phyloP scores from a whole-genome alignment of 495 filamentous ascomycete genomes.

The Xylaria cubensis region DNA sequence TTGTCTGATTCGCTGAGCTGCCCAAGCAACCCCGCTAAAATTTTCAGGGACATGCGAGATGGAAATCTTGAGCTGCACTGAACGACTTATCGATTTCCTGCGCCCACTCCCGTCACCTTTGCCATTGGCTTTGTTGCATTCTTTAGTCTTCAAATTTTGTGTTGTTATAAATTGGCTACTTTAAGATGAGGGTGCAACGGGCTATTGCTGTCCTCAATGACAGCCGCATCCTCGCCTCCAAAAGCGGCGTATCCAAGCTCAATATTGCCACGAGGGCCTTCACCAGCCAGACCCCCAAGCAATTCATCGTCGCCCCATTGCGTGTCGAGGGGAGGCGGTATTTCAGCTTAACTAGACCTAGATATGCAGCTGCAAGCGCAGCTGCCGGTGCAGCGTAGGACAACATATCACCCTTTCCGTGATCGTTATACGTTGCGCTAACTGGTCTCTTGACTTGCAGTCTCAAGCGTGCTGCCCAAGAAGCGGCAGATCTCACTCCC shows the following conservation, averaged over 20 bases:
- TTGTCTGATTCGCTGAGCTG: slow-evolving; percentile 18
- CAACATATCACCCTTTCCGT: background rate
- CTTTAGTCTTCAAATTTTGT: slow-evolving; percentile 13
- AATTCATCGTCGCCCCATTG: slow-evolving; percentile 39
- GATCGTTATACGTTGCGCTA: background rate
- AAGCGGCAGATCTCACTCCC: slow-evolving; percentile 51
- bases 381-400: slow-evolving; percentile 38
- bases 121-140: background rate
- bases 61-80: background rate
- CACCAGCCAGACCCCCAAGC: slow-evolving; percentile 28
- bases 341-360: slow-evolving; percentile 38
- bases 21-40: slow-evolving; percentile 39
- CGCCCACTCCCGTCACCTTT: background rate
- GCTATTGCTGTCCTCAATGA: slow-evolving; percentile 50
- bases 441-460: slow-evolving; percentile 32
- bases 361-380: slow-evolving; percentile 33
- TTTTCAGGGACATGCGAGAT: slow-evolving; percentile 36
- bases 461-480: slow-evolving; percentile 53
- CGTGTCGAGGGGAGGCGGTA: slow-evolving; percentile 40
- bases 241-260: slow-evolving; percentile 43
- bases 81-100: background rate
- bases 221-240: slow-evolving; percentile 43
- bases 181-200: slow-evolving; percentile 54
- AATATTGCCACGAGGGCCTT: slow-evolving; percentile 34
- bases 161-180: slow-evolving; percentile 31